Conservation (phyloP, 148 eudicot genomes). For the Vaccinium vitisidaea region DNA sequence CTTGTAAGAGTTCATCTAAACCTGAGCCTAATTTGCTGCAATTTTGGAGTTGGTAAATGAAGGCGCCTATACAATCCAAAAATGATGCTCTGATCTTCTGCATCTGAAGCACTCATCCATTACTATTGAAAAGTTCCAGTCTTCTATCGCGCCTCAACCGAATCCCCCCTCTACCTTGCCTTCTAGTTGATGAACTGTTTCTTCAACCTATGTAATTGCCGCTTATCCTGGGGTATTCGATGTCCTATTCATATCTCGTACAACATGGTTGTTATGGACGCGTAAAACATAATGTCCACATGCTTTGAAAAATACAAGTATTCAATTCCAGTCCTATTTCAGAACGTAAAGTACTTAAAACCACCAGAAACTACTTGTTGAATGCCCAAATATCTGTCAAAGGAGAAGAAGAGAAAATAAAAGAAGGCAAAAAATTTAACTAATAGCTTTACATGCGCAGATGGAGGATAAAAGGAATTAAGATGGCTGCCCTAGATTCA, state of each 20-base stretch:
- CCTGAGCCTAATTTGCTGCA: background rate
- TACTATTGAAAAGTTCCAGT: background rate
- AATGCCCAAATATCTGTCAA: conserved; percentile 77
- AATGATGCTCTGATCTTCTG: background rate
- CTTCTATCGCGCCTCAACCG: background rate
- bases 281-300: background rate
- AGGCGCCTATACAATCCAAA: no score
- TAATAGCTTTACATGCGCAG: background rate
- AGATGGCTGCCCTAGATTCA: background rate
- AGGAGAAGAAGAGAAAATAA: background rate
- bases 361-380: conserved; percentile 95
- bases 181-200: background rate
- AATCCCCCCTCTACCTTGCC: background rate
- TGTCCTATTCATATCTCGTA: background rate
- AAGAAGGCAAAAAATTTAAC: background rate
- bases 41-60: no score
- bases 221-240: background rate
- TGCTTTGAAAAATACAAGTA: background rate
- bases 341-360: conserved; percentile 69
- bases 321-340: conserved; percentile 10
- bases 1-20: background rate
- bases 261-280: background rate
- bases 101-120: background rate
- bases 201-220: background rate
- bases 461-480: background rate